Evolutionary conservation across 441 rosid species (phyloP), one percentile per base, ranked within the genome.

Genomic region (Macaranga tanarius): DNA sequence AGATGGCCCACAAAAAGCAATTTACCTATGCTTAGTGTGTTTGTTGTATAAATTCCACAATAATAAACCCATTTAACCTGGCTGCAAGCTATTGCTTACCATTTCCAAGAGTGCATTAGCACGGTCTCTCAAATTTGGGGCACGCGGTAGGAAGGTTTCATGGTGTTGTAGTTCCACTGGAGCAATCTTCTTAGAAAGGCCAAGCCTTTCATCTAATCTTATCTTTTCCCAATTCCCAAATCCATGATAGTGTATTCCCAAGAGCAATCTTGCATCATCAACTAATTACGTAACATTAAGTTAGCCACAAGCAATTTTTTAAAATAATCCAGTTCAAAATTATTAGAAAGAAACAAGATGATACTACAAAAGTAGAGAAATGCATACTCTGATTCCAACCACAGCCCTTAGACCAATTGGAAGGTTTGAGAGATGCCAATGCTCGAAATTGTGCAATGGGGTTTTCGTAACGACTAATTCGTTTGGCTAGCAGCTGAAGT

Each of bases 351-450:
- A 20, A 45, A 50, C 48, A 22, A 76, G 34, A 25, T 51, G 3
- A 66, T 48, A n/a, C 56, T 22, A 9, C 11, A 71, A 4, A 65
- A 55, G 48, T 31, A 67, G 67, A 48, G 38, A 69, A 62, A 56
- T 54, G 73, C 90, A 67, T 87, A 93, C 99, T 79, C 83, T 90
- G 97, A 83, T 96, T 93, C 99, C 99, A 96, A 23, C 99, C 97
- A 67, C 99, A 96, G 63, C 99, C 99, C 86, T 96, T 96, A 61
- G 98, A 89, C 99, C 99, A 96, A 75, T 93, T 96, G 13, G 99
- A 92, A 80, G 98, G 97, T 86, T 93, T 96, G 73, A 93, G 99
- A 79, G 88, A 90, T 31, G 84, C 79, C 82, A 93, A 83, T 67
- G 86, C 97, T 70, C 95, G 90, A 80, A 96, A 96, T 72, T 93